phyloP scores from a whole-genome alignment of 495 filamentous ascomycete species.

The Xylaria scruposa region DNA sequence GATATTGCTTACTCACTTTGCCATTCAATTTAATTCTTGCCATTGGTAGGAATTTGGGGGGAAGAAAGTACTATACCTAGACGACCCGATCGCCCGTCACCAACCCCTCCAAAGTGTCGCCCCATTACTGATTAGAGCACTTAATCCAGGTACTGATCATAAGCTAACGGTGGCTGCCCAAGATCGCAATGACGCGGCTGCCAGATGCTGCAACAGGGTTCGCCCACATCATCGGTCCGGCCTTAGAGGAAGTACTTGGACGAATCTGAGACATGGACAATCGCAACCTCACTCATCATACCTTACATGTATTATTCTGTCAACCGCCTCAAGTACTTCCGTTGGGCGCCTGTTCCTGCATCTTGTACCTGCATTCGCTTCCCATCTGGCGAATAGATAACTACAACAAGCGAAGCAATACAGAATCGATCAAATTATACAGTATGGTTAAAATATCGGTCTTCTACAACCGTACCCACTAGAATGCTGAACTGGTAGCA shows the following conservation, averaged over 20 bases:
- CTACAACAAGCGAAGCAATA: not conserved
- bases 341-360: not conserved
- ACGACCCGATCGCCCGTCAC: conserved; percentile 9
- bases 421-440: not conserved
- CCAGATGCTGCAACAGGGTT: conserved; percentile 27
- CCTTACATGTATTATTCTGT: not conserved
- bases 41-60: not conserved
- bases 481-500: conserved; percentile 1
- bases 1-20: not conserved
- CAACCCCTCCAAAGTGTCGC: not conserved
- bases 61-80: not conserved
- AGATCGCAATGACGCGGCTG: conserved; percentile 18
- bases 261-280: not conserved
- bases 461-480: not conserved
- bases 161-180: not conserved
- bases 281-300: not conserved
- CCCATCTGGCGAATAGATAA: not conserved
- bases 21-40: not conserved
- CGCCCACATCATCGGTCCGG: conserved; percentile 26
- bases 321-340: not conserved
- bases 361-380: not conserved
- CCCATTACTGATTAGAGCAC: not conserved
- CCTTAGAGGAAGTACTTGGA: not conserved
- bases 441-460: not conserved
- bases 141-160: not conserved